phyloP scores from a whole-genome alignment of 1,139 yeast species.

The Dujonia santamariae region DNA sequence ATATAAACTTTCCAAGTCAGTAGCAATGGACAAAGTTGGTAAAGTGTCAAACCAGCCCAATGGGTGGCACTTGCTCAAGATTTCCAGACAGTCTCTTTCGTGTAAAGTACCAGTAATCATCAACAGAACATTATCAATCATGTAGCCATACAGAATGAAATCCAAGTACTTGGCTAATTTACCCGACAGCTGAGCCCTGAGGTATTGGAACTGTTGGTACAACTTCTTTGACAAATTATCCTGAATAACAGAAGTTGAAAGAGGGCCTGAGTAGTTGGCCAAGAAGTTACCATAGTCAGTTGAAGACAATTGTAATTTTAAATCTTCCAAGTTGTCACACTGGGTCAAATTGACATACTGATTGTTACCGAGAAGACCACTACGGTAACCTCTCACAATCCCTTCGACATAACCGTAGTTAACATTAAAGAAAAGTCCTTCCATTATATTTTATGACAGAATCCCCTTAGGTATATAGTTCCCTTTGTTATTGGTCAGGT shows the following conservation, averaged over 20 bases:
- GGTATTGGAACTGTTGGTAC: conserved; percentile 79
- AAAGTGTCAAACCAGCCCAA: conserved; percentile 98
- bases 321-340: conserved; percentile 91
- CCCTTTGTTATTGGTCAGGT: too few species aligned
- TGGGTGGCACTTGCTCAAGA: conserved; percentile 89
- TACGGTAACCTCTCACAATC: conserved; percentile 88
- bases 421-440: conserved; percentile 82
- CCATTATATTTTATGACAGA: conserved; percentile 66
- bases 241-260: conserved; percentile 81
- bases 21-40: conserved; percentile 91
- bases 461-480: too few species aligned
- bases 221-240: conserved; percentile 72
- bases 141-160: conserved; percentile 89
- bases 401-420: conserved; percentile 93
- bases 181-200: conserved; percentile 80
- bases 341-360: conserved; percentile 93
- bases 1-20: conserved; percentile 88
- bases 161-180: conserved; percentile 81
- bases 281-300: conserved; percentile 94
- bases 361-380: conserved; percentile 70
- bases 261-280: conserved; percentile 75
- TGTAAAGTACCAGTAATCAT: conserved; percentile 97
- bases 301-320: conserved; percentile 88
- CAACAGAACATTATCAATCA: conserved; percentile 96
- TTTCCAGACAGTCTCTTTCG: conserved; percentile 85